These are phyloP conservation scores for Curvularia lunata DNA, from an alignment of 2,329 filamentous ascomycete genomes.

Conservation along the genomic window DNA sequence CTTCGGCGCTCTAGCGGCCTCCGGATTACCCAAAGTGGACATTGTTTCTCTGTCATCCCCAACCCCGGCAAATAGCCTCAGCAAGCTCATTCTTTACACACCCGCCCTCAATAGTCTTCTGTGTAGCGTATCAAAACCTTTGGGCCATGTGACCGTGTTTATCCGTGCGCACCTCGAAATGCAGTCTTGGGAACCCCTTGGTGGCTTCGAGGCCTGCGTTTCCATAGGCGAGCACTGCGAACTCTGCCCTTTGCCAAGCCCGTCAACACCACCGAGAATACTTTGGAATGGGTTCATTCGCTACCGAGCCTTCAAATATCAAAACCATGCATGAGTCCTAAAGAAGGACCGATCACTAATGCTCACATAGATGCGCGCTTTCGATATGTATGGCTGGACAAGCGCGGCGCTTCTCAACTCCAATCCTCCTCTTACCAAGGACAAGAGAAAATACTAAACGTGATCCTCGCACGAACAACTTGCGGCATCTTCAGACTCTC, in stretches of 20 bases:
- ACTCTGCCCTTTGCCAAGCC: neutral
- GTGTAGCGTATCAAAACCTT: neutral
- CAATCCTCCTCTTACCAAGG: neutral
- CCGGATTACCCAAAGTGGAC: conserved; percentile 1
- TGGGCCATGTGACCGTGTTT: neutral
- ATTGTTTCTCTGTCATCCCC: neutral
- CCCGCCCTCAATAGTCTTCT: neutral
- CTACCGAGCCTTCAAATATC: neutral
- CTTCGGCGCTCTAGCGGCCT: neutral
- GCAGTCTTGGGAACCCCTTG: neutral
- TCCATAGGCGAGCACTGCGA: neutral
- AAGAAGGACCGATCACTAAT: neutral
- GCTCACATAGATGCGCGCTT: neutral
- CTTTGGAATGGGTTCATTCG: neutral
- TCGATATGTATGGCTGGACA: neutral
- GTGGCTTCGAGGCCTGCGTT: neutral
- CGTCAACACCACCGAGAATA: neutral
- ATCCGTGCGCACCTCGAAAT: neutral
- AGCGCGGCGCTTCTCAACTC: neutral
- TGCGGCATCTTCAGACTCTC: neutral
- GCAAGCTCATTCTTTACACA: neutral
- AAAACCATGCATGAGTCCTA: neutral
- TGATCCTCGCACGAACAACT: neutral
- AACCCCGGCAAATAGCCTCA: neutral
- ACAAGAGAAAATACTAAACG: neutral